Evolutionary conservation across 2,329 filamentous ascomycete genomes (phyloP).

Genomic region (Chaetoscypha palmicola): DNA sequence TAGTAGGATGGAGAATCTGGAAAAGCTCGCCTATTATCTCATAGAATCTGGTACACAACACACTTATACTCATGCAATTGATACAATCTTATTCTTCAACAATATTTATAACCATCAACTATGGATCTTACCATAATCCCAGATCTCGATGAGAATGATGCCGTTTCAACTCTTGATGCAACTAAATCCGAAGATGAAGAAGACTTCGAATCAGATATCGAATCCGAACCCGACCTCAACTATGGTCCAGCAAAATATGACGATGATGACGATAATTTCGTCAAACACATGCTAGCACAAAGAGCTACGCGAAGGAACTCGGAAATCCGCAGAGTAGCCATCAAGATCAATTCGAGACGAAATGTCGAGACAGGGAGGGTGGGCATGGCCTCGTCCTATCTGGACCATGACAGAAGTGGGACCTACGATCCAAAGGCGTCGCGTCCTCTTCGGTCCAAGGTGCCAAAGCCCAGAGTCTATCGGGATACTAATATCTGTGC

Average conservation of each 20-base stretch:
- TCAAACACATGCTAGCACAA: neutral
- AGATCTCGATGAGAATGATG: too few relatives aligned
- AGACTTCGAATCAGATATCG: neutral
- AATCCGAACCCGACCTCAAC: neutral
- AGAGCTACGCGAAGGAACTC: neutral
- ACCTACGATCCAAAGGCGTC: slow-evolving; percentile 22
- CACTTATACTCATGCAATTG: too few relatives aligned
- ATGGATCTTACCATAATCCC: too few relatives aligned
- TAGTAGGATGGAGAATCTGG: too few relatives aligned
- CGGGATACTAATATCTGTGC: neutral
- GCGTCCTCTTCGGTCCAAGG: neutral
- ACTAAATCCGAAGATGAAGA: neutral
- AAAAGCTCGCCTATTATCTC: too few relatives aligned
- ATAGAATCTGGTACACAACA: too few relatives aligned
- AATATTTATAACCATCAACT: too few relatives aligned
- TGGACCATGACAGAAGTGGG: slow-evolving; percentile 27
- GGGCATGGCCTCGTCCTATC: slow-evolving; percentile 11
- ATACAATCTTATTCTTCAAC: too few relatives aligned
- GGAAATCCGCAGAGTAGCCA: slow-evolving; percentile 4
- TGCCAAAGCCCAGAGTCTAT: slow-evolving; percentile 2
- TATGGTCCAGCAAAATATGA: neutral
- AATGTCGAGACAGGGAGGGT: neutral
- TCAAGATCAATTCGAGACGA: slow-evolving; percentile 13
- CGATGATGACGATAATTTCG: neutral
- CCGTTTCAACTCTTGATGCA: too few relatives aligned